Conservation (phyloP, 2,329 filamentous ascomycete species). For the Talaromyces sp. region DNA sequence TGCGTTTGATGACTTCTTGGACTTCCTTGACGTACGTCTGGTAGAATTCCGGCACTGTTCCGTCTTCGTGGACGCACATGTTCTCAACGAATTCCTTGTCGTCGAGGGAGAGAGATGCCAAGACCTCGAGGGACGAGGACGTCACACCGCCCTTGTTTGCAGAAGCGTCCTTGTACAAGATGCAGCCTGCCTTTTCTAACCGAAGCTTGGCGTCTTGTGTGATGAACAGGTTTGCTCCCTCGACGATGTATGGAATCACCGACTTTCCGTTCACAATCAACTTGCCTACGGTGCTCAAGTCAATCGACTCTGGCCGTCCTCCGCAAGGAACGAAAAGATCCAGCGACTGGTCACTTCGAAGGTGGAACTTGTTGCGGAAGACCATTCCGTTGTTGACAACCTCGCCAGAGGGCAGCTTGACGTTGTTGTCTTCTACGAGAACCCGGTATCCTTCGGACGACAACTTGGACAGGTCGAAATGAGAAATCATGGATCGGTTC, state of each 20-base stretch:
- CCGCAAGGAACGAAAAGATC: conserved; percentile 95
- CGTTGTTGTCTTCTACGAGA: conserved; percentile 81
- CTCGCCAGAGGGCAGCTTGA: conserved; percentile 84
- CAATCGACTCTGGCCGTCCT: conserved; percentile 93
- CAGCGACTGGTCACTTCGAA: conserved; percentile 69
- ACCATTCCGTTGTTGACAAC: conserved; percentile 82
- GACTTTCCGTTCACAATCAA: conserved; percentile 87
- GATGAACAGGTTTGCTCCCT: conserved; percentile 97
- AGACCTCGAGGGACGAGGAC: conserved; percentile 90
- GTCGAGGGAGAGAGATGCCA: conserved; percentile 91
- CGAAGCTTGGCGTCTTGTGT: conserved; percentile 96
- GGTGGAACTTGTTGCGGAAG: conserved; percentile 97
- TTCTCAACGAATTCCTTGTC: conserved; percentile 81
- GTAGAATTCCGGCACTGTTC: conserved; percentile 83
- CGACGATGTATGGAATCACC: conserved; percentile 88
- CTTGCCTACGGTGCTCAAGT: conserved; percentile 78
- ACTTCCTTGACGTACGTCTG: conserved; percentile 86
- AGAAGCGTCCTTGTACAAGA: conserved; percentile 95
- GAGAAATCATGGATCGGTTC: conserved; percentile 78
- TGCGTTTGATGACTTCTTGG: conserved; percentile 83
- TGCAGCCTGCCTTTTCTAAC: conserved; percentile 88
- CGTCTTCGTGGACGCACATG: conserved; percentile 82
- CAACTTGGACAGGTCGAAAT: conserved; percentile 81
- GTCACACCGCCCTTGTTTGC: conserved; percentile 99
- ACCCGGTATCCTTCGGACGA: conserved; percentile 86